Conservation (phyloP, 2,329 filamentous ascomycete species). For the Canariomyces notabilis region DNA sequence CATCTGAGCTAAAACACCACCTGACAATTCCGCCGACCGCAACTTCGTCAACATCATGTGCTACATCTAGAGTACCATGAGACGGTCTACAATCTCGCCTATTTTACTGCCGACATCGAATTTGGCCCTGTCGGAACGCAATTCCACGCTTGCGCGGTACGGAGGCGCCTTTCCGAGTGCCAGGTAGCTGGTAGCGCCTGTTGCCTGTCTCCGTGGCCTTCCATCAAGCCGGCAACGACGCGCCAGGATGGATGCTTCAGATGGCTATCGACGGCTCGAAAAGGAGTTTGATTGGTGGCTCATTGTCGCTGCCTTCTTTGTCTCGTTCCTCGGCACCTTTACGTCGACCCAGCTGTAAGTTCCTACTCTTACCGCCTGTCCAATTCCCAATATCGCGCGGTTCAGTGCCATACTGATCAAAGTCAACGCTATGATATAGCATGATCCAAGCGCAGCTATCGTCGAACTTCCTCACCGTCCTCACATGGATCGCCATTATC, state of each 20-base stretch:
- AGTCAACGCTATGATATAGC: background rate
- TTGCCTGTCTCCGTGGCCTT: background rate
- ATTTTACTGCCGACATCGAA: background rate
- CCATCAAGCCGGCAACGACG: background rate
- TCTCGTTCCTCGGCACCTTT: conserved; percentile 7
- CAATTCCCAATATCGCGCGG: background rate
- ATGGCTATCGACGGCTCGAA: conserved; percentile 2
- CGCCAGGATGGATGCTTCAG: conserved; percentile 3
- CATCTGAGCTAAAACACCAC: background rate
- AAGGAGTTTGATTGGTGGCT: conserved; percentile 6
- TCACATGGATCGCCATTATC: conserved; percentile 4
- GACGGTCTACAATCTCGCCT: background rate
- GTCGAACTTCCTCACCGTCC: conserved; percentile 4
- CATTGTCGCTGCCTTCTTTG: conserved; percentile 3
- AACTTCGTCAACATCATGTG: conserved; percentile 1
- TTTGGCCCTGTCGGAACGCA: background rate
- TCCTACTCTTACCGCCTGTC: background rate
- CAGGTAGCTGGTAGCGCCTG: background rate
- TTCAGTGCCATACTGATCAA: background rate
- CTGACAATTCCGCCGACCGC: background rate
- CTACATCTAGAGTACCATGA: background rate
- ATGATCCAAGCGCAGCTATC: conserved; percentile 7
- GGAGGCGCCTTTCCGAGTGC: background rate
- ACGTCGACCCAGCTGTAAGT: conserved; percentile 6
- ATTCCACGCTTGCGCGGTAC: background rate